Evolutionary conservation across 2,329 filamentous ascomycete species (phyloP).

Genomic region (Aspergillus japonicus): DNA sequence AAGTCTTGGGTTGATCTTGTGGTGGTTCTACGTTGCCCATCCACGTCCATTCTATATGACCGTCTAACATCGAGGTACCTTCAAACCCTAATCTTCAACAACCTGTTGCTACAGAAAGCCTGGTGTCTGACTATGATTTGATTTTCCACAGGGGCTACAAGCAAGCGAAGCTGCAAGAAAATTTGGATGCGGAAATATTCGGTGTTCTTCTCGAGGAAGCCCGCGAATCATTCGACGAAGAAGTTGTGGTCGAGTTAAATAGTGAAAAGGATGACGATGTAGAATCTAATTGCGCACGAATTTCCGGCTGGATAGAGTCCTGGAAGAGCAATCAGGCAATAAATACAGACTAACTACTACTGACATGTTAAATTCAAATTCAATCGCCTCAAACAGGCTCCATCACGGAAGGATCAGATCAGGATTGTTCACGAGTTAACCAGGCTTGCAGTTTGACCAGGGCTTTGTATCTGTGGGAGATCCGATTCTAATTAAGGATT

Average conservation of each 20-base stretch:
- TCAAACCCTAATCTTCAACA: neutral
- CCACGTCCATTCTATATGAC: constrained; percentile 80
- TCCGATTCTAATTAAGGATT: constrained; percentile 62
- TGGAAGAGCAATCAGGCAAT: constrained; percentile 64
- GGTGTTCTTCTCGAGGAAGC: constrained; percentile 90
- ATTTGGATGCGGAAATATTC: constrained; percentile 97
- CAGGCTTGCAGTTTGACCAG: constrained; percentile 81
- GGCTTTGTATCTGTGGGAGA: constrained; percentile 89
- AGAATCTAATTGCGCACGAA: constrained; percentile 80
- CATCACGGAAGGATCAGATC: constrained; percentile 2
- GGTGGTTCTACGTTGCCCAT: constrained; percentile 76
- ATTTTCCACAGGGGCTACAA: constrained; percentile 64
- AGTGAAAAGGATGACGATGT: constrained; percentile 83
- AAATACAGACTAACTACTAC: constrained; percentile 25
- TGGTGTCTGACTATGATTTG: constrained; percentile 4
- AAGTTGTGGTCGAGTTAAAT: constrained; percentile 83
- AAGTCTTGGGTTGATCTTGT: constrained; percentile 93
- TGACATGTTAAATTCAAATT: neutral
- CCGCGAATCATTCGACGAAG: constrained; percentile 76
- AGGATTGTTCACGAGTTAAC: constrained; percentile 55
- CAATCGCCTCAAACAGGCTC: neutral
- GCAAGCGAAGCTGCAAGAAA: constrained; percentile 88
- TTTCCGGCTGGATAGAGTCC: constrained; percentile 75
- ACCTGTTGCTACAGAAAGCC: neutral
- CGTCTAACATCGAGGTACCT: constrained; percentile 68